Percentiles rank a stretch among this genome's conserved stretches.
Evolutionary conservation across 345 rosid species (phyloP).

Genomic region (Aethionema arabicum): DNA sequence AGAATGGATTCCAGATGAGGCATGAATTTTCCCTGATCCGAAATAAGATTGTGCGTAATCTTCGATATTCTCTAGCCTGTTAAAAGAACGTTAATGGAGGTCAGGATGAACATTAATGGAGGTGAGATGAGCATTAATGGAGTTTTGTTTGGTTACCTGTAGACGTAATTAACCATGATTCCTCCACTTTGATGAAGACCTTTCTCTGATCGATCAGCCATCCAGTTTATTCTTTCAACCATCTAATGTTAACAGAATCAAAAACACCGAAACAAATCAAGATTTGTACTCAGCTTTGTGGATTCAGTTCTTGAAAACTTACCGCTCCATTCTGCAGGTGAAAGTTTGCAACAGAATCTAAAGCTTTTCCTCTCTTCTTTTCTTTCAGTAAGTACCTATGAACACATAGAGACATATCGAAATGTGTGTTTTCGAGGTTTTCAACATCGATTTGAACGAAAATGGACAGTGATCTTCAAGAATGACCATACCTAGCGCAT

Average conservation of each 20-base stretch:
- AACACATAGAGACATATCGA: neutral
- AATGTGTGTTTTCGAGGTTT: neutral
- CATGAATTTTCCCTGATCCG: conserved; percentile 62
- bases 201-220: conserved; percentile 81
- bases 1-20: conserved; percentile 47
- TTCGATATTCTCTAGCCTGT: conserved; percentile 76
- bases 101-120: no score
- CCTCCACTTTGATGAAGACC: conserved; percentile 76
- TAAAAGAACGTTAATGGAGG: neutral
- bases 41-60: conserved; percentile 78
- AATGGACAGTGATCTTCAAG: neutral
- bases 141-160: conserved; percentile 52
- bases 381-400: conserved; percentile 82
- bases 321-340: conserved; percentile 99
- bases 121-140: no score
- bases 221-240: conserved; percentile 94
- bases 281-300: neutral
- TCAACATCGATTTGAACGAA: conserved; percentile 9
- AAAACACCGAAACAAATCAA: conserved; percentile 5
- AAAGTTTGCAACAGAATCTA: conserved; percentile 94
- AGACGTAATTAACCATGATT: conserved; percentile 87
- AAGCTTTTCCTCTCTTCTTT: conserved; percentile 94
- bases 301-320: conserved; percentile 24
- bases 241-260: conserved; percentile 47
- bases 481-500: conserved; percentile 64